phyloP scores from a whole-genome alignment of 768 basidiomycete genomes.

The Auriscalpium vulgare region DNA sequence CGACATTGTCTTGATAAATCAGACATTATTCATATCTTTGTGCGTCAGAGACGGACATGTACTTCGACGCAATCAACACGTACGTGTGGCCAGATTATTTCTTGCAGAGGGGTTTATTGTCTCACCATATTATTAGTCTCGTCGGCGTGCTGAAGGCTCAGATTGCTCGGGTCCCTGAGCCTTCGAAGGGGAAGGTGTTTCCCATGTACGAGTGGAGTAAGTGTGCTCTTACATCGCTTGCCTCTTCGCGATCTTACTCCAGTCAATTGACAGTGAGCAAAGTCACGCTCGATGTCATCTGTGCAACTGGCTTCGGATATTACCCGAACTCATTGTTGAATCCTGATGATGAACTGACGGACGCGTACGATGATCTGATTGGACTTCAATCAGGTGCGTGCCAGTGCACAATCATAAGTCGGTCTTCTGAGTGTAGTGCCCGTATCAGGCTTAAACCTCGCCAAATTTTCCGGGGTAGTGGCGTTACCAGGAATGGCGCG shows the following conservation, averaged over 20 bases:
- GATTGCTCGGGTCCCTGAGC: constrained; percentile 19
- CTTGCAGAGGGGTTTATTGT: background rate
- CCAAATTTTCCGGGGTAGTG: constrained; percentile 28
- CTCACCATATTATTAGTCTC: constrained; percentile 20
- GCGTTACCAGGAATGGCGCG: constrained; percentile 28
- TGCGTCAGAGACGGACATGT: constrained; percentile 35
- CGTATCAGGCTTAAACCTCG: constrained; percentile 20
- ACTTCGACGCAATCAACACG: constrained; percentile 39
- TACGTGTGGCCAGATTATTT: constrained; percentile 15
- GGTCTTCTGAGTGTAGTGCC: background rate
- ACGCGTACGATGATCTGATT: constrained; percentile 37
- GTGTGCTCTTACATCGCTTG: constrained; percentile 14
- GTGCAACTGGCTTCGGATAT: constrained; percentile 43
- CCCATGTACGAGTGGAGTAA: constrained; percentile 38
- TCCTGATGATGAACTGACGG: constrained; percentile 38
- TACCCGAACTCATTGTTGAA: constrained; percentile 36
- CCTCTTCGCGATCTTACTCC: background rate
- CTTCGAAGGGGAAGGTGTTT: constrained; percentile 18
- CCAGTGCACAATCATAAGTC: background rate
- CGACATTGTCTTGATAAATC: background rate
- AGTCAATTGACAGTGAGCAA: constrained; percentile 33
- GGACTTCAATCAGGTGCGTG: constrained; percentile 30
- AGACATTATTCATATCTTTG: background rate
- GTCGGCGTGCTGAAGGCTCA: constrained; percentile 29
- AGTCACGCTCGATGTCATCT: constrained; percentile 46